phyloP scores from a whole-genome alignment of 192 early-diverging fungal genomes.

The Dispira simplex region DNA sequence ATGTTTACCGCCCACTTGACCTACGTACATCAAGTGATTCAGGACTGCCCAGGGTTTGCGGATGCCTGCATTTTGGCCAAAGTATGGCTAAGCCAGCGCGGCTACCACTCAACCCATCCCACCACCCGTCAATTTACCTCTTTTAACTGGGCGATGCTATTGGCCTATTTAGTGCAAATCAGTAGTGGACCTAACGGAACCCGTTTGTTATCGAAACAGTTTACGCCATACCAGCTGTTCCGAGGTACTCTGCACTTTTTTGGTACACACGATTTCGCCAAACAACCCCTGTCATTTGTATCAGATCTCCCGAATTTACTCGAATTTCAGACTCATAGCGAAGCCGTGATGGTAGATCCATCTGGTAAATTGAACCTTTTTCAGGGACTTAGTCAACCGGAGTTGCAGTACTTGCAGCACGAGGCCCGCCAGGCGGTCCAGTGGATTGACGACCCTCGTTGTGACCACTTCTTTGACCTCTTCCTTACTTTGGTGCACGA shows the following conservation, averaged over 20 bases:
- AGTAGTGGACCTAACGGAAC: constrained; percentile 32
- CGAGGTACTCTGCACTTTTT: constrained; percentile 68
- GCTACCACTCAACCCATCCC: constrained; percentile 24
- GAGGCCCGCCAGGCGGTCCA: constrained; percentile 17
- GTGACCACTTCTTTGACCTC: constrained; percentile 15
- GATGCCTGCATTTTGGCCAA: constrained; percentile 67
- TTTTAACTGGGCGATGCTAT: constrained; percentile 76
- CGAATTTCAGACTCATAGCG: constrained; percentile 16
- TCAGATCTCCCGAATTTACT: constrained; percentile 33
- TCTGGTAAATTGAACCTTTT: constrained; percentile 74
- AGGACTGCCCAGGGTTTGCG: constrained; percentile 56
- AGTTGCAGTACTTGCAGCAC: constrained; percentile 40
- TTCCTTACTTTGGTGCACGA: constrained; percentile 18
- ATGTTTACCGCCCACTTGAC: constrained; percentile 57
- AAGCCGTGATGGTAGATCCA: constrained; percentile 75
- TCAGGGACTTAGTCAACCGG: constrained; percentile 41
- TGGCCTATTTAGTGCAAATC: constrained; percentile 61
- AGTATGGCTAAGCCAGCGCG: constrained; percentile 75
- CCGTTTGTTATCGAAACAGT: constrained; percentile 47
- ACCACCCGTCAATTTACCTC: constrained; percentile 33
- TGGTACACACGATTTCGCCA: constrained; percentile 49
- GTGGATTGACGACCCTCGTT: constrained; percentile 16
- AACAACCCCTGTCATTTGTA: constrained; percentile 53
- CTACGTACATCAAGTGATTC: constrained; percentile 55
- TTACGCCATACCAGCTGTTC: constrained; percentile 76